Conservation (phyloP, 1,284 basidiomycete species). For the Taiwanofungus camphoratus region DNA sequence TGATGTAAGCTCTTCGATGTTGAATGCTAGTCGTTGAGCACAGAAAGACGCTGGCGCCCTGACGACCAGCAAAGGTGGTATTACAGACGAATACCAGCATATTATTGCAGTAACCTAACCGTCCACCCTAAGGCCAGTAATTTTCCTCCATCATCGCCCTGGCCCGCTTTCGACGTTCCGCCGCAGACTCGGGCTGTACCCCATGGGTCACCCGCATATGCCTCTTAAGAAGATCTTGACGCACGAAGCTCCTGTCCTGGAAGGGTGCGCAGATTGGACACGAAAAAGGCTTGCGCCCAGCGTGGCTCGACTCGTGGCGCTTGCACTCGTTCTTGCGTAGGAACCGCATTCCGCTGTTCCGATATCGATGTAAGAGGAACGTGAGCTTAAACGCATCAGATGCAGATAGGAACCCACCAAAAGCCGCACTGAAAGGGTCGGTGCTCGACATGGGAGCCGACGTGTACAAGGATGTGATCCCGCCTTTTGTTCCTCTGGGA, state of each 20-base stretch:
- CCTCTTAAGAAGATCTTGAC: conserved; percentile 59
- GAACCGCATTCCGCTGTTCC: conserved; percentile 51
- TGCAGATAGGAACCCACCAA: conserved; percentile 39
- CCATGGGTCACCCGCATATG: conserved; percentile 53
- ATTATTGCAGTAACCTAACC: background rate
- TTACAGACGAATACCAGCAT: background rate
- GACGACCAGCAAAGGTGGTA: background rate
- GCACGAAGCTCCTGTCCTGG: conserved; percentile 46
- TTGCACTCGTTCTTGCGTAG: conserved; percentile 71
- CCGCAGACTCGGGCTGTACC: conserved; percentile 12
- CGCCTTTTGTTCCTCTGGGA: conserved; percentile 59
- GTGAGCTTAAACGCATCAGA: background rate
- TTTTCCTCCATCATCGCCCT: conserved; percentile 12
- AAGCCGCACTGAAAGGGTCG: conserved; percentile 53
- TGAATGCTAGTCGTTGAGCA: too few species aligned
- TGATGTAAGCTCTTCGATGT: too few species aligned
- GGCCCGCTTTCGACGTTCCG: conserved; percentile 17
- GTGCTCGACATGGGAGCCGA: conserved; percentile 64
- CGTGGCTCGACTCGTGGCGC: conserved; percentile 61
- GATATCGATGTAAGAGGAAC: background rate
- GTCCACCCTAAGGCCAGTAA: conserved; percentile 14
- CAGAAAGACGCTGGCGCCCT: too few species aligned
- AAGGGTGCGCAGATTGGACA: conserved; percentile 45
- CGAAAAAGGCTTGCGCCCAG: conserved; percentile 47
- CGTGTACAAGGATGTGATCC: conserved; percentile 67